Percentiles rank a stretch among this genome's conserved stretches.
These are phyloP conservation scores for Quercus lobata DNA, from an alignment of 331 rosid genomes.

Conservation along the genomic window DNA sequence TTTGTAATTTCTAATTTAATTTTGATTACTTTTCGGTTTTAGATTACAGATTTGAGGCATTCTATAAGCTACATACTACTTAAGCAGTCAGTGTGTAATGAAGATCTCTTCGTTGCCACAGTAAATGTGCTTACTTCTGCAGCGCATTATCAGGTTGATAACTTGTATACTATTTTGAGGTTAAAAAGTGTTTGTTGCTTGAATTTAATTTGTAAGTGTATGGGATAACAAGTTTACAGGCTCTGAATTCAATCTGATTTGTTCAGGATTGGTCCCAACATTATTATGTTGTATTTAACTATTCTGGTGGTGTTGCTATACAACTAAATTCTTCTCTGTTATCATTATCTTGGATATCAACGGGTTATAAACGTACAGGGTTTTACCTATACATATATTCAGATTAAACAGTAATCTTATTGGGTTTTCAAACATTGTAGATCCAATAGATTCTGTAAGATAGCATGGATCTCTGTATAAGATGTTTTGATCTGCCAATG, in stretches of 20 bases:
- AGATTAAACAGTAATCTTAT: neutral
- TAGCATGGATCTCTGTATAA: neutral
- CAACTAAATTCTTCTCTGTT: neutral
- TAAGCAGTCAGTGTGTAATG: constrained; percentile 56
- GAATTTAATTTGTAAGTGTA: neutral
- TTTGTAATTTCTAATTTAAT: constrained; percentile 23
- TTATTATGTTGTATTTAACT: neutral
- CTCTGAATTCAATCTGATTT: neutral
- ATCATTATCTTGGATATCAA: neutral
- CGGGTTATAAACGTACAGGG: neutral
- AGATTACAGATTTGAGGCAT: constrained; percentile 66
- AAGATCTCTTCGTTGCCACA: constrained; percentile 80
- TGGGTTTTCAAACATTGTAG: neutral
- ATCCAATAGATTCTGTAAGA: constrained; percentile 4
- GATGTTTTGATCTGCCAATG: neutral
- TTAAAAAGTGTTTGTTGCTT: neutral
- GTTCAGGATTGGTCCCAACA: neutral
- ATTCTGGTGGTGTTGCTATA: neutral
- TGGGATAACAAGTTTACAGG: constrained; percentile 13
- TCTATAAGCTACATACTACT: constrained; percentile 51
- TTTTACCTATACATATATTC: neutral
- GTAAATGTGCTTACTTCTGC: constrained; percentile 75
- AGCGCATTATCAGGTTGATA: constrained; percentile 74
- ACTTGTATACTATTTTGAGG: constrained; percentile 2
- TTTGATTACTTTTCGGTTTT: constrained; percentile 20